These are phyloP conservation scores for Keithomyces neogunnii DNA, from an alignment of 2,329 filamentous ascomycete species.

Conservation along the genomic window DNA sequence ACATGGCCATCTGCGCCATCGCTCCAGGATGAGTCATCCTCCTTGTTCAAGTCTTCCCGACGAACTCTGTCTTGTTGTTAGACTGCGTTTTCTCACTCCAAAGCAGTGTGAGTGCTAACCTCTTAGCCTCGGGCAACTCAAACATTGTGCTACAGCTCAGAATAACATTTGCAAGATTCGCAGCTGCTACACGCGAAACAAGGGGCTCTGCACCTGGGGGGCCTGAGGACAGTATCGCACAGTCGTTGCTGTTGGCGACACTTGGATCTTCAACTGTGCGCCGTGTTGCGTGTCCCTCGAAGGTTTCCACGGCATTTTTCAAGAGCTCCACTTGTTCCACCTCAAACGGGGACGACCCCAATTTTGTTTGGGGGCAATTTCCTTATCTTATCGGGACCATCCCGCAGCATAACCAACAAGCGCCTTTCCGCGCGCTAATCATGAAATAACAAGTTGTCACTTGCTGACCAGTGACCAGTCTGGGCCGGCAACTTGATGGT, in stretches of 20 bases:
- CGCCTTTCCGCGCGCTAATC: background rate
- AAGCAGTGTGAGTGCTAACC: slow-evolving; percentile 11
- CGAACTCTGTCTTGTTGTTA: slow-evolving; percentile 35
- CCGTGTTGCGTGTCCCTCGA: too few species aligned
- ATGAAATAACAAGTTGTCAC: background rate
- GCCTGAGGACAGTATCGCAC: background rate
- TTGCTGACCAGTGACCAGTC: too few species aligned
- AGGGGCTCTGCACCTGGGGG: too few species aligned
- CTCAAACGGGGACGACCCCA: background rate
- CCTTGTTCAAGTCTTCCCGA: slow-evolving; percentile 42
- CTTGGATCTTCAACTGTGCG: background rate
- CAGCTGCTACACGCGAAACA: too few species aligned
- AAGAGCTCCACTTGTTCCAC: background rate
- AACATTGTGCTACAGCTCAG: slow-evolving; percentile 16
- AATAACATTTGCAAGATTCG: background rate
- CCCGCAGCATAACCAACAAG: slow-evolving; percentile 3
- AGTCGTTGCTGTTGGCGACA: background rate
- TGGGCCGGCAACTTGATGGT: too few species aligned
- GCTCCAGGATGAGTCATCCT: slow-evolving; percentile 17
- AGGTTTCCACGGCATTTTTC: too few species aligned
- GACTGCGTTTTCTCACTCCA: background rate
- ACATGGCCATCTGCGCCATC: slow-evolving; percentile 22
- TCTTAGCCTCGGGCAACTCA: slow-evolving; percentile 21
- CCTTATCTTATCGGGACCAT: slow-evolving; percentile 18
- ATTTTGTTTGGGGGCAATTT: background rate